A percentile compares a stretch with the other conserved stretches of the same genome.
phyloP scores from a whole-genome alignment of 192 early-diverging fungal genomes.

The Paraglomus occultum region DNA sequence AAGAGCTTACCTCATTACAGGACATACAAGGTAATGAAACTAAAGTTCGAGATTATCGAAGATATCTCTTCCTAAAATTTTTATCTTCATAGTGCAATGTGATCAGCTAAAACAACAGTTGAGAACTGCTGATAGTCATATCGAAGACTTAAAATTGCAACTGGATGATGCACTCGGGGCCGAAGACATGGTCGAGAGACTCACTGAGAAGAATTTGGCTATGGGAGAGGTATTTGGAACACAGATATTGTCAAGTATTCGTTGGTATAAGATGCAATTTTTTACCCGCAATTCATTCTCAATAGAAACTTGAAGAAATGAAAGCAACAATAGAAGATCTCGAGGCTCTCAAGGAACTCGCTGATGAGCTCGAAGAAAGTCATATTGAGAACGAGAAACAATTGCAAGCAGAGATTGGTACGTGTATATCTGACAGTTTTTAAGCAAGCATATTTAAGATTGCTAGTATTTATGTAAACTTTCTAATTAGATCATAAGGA shows the following conservation, averaged over 20 bases:
- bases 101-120: conserved; percentile 57
- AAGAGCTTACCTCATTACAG: conserved; percentile 57
- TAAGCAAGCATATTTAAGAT: not conserved
- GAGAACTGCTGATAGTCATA: conserved; percentile 61
- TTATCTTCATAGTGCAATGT: conserved; percentile 40
- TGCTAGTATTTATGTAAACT: not conserved
- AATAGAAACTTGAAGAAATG: conserved; percentile 74
- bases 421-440: not conserved
- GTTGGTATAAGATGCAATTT: conserved; percentile 12
- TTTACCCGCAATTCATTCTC: not conserved
- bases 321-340: conserved; percentile 77
- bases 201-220: conserved; percentile 82
- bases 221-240: conserved; percentile 52
- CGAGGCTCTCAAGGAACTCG: conserved; percentile 85
- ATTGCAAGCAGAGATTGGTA: conserved; percentile 78
- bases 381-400: conserved; percentile 87
- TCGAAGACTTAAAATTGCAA: conserved; percentile 80
- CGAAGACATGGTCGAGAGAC: conserved; percentile 80
- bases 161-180: conserved; percentile 81
- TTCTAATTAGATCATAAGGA: conserved; percentile 61
- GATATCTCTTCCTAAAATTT: not conserved
- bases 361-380: conserved; percentile 92
- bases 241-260: not conserved
- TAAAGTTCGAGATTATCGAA: not conserved
- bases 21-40: conserved; percentile 51